Conservation (phyloP, 306 rosid genomes). For the Datisca glomerata region DNA sequence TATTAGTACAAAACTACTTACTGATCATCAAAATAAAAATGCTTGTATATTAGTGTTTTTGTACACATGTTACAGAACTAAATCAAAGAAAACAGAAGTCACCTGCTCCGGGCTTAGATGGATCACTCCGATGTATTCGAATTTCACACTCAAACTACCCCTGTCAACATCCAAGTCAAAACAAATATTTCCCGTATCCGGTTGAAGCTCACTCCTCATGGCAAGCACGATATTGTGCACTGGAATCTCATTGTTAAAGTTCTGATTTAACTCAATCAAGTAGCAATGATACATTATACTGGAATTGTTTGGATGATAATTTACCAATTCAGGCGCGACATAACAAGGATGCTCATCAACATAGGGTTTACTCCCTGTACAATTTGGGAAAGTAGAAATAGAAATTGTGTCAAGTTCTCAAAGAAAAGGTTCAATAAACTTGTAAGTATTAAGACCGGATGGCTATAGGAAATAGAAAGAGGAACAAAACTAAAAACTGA, state of each 20-base stretch:
- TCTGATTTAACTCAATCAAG: slow-evolving; percentile 45
- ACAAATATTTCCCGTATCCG: slow-evolving; percentile 29
- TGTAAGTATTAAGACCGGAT: no score
- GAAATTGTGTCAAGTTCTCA: slow-evolving; percentile 9
- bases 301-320: slow-evolving; percentile 11
- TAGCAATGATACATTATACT: slow-evolving; percentile 45
- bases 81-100: slow-evolving; percentile 7
- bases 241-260: slow-evolving; percentile 31
- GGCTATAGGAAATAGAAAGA: no score
- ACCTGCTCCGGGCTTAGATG: slow-evolving; percentile 43
- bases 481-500: not conserved
- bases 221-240: slow-evolving; percentile 46
- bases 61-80: no score
- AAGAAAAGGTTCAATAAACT: not conserved
- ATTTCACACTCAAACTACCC: slow-evolving; percentile 37
- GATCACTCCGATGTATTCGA: slow-evolving; percentile 37
- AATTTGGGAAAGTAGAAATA: slow-evolving; percentile 5
- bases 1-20: not conserved
- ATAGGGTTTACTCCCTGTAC: slow-evolving; percentile 37
- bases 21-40: slow-evolving; percentile 1
- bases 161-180: slow-evolving; percentile 33
- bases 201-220: slow-evolving; percentile 35
- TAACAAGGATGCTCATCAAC: slow-evolving; percentile 46
- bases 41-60: no score
- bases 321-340: slow-evolving; percentile 49